These are phyloP conservation scores for Endothia cerciana DNA, from an alignment of 2,329 filamentous ascomycete species.

Conservation along the genomic window DNA sequence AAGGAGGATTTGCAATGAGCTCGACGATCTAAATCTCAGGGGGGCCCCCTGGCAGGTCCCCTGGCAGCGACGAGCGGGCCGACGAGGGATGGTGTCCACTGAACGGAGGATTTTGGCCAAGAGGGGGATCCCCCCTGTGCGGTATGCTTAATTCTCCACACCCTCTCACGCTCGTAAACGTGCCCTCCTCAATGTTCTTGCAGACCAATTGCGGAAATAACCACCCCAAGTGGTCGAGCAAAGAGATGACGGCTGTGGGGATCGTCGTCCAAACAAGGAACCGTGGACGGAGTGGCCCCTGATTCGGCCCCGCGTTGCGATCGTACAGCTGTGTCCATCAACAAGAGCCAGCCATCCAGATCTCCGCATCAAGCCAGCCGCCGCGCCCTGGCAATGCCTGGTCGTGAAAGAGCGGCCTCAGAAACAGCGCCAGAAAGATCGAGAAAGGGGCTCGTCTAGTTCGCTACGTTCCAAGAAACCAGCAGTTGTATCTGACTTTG, in stretches of 20 bases:
- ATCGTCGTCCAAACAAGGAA: slow-evolving; percentile 1
- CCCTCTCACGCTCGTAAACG: not conserved
- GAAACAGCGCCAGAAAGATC: too few relatives aligned
- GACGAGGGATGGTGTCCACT: slow-evolving; percentile 12
- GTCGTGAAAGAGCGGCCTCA: too few relatives aligned
- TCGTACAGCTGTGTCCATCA: not conserved
- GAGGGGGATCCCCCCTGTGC: slow-evolving; percentile 4
- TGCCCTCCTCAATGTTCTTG: not conserved
- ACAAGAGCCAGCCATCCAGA: not conserved
- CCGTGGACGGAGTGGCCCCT: not conserved
- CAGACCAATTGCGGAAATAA: slow-evolving; percentile 5
- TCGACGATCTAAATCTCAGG: slow-evolving; percentile 27
- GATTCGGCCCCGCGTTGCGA: not conserved
- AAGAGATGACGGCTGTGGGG: slow-evolving; percentile 5
- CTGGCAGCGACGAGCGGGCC: slow-evolving; percentile 8
- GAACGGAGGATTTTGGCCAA: slow-evolving; percentile 5
- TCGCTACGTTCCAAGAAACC: too few relatives aligned
- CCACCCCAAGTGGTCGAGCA: slow-evolving; percentile 5
- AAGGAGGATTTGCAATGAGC: slow-evolving; percentile 25
- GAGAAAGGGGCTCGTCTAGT: too few relatives aligned
- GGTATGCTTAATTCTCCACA: slow-evolving; percentile 25
- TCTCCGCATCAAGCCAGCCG: not conserved
- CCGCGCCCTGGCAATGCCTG: not conserved
- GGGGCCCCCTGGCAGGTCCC: not conserved
- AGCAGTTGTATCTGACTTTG: too few relatives aligned